Percentiles rank a stretch among this genome's conserved stretches.
Conservation (phyloP, 106 monocot genomes). For the Allium cepa region DNA sequence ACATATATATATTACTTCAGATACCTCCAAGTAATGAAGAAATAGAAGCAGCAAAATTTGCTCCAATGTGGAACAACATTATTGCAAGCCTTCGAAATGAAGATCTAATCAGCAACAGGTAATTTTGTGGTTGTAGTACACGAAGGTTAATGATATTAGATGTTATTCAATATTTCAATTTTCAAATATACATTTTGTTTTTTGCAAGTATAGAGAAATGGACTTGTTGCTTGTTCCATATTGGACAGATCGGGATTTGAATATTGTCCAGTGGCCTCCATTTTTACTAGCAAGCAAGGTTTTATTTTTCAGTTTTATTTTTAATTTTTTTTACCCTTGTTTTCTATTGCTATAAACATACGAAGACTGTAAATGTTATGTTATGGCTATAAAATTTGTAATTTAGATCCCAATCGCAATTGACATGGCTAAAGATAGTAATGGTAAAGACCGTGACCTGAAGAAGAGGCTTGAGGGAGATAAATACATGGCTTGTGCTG, state of each 20-base stretch:
- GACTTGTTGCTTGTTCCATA: slow-evolving; percentile 73
- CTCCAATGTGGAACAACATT: slow-evolving; percentile 81
- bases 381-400: background rate
- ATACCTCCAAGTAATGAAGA: slow-evolving; percentile 31
- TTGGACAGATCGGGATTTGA: slow-evolving; percentile 43
- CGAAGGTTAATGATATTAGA: background rate
- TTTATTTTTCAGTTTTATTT: background rate
- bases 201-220: slow-evolving; percentile 43
- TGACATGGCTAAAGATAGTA: slow-evolving; percentile 70
- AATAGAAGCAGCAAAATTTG: slow-evolving; percentile 61
- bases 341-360: too few species aligned
- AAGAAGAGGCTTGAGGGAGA: slow-evolving; percentile 45
- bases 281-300: slow-evolving; percentile 93
- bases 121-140: background rate
- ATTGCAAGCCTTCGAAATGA: slow-evolving; percentile 65
- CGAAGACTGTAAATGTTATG: too few species aligned
- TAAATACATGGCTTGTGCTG: slow-evolving; percentile 55
- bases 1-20: slow-evolving; percentile 13
- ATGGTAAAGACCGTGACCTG: slow-evolving; percentile 53
- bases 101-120: slow-evolving; percentile 68
- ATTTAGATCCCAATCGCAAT: slow-evolving; percentile 73
- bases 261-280: slow-evolving; percentile 70
- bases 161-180: slow-evolving; percentile 1
- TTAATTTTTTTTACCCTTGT: too few species aligned
- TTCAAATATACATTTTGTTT: background rate